A percentile compares a stretch with the other conserved stretches of the same genome.
phyloP scores from a whole-genome alignment of 139 green algal species.

The Pleodorina starrii region DNA sequence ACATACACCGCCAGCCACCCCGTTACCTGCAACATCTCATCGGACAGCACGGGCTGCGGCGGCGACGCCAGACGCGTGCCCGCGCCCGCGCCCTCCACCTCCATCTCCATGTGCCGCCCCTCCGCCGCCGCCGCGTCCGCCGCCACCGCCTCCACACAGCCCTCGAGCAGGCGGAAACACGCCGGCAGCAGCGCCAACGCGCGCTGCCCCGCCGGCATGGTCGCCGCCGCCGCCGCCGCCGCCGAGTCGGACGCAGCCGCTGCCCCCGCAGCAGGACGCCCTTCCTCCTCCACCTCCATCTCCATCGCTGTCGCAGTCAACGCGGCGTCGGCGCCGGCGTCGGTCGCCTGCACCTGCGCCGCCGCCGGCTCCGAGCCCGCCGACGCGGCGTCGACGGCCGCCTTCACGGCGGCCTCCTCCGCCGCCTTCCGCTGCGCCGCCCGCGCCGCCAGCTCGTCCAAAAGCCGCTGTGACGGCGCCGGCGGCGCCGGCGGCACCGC shows the following conservation, averaged over 20 bases:
- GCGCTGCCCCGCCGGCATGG: slow-evolving; percentile 50
- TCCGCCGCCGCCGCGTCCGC: slow-evolving; percentile 54
- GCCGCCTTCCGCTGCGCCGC: background rate
- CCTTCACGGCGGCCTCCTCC: slow-evolving; percentile 27
- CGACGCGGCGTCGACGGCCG: slow-evolving; percentile 7
- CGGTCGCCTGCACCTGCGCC: background rate
- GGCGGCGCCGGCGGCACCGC: slow-evolving; percentile 33
- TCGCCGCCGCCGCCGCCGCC: slow-evolving; percentile 17
- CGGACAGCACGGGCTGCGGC: slow-evolving; percentile 13
- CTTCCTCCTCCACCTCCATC: slow-evolving; percentile 29
- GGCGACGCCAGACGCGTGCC: background rate
- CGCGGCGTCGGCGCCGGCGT: background rate
- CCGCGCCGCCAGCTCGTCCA: slow-evolving; percentile 8
- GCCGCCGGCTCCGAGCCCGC: background rate
- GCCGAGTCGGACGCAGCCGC: background rate
- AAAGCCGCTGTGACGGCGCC: background rate
- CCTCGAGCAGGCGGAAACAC: slow-evolving; percentile 70
- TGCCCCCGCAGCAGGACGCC: background rate
- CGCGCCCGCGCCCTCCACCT: background rate
- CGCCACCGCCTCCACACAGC: slow-evolving; percentile 63
- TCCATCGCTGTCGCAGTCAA: background rate
- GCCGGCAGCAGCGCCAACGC: slow-evolving; percentile 65
- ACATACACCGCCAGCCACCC: too few relatives aligned
- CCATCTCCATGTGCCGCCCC: background rate
- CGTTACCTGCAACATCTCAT: background rate